Evolutionary conservation across 345 rosid species (phyloP).

Genomic region (Firmiana major): DNA sequence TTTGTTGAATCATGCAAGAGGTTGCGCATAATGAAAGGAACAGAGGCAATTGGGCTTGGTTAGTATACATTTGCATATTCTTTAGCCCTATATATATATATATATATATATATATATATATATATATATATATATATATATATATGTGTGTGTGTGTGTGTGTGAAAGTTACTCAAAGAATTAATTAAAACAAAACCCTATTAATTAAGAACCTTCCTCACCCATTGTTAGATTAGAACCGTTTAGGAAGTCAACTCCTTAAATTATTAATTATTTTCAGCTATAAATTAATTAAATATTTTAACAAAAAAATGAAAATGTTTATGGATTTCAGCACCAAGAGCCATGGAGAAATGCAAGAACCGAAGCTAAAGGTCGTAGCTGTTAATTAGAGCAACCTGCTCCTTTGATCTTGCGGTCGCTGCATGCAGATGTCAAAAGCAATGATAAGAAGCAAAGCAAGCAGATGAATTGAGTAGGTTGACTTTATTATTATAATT

Average conservation of each 20-base stretch:
- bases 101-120: too few species aligned
- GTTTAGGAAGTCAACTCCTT: too few species aligned
- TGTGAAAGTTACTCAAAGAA: not conserved
- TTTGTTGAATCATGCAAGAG: slow-evolving; percentile 88
- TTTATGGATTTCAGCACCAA: slow-evolving; percentile 52
- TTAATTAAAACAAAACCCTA: not conserved
- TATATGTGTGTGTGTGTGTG: too few species aligned
- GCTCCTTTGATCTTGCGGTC: slow-evolving; percentile 38
- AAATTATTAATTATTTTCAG: not conserved
- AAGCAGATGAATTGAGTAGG: slow-evolving; percentile 38
- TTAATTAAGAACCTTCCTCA: not conserved
- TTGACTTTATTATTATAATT: slow-evolving; percentile 8
- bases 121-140: too few species aligned
- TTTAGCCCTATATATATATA: too few species aligned
- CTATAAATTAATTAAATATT: not conserved
- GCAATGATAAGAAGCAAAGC: not conserved
- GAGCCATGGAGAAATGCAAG: slow-evolving; percentile 84
- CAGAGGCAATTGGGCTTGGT: slow-evolving; percentile 43
- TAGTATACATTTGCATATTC: not conserved
- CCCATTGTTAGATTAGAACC: too few species aligned
- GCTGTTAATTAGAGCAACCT: slow-evolving; percentile 17
- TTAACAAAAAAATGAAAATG: not conserved
- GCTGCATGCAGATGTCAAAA: not conserved
- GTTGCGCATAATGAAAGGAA: slow-evolving; percentile 82
- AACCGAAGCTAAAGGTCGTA: slow-evolving; percentile 40